A percentile compares a stretch with the other conserved stretches of the same genome.
Evolutionary conservation across 129 eudicot species (phyloP).

Genomic region (Helianthus tuberosus): DNA sequence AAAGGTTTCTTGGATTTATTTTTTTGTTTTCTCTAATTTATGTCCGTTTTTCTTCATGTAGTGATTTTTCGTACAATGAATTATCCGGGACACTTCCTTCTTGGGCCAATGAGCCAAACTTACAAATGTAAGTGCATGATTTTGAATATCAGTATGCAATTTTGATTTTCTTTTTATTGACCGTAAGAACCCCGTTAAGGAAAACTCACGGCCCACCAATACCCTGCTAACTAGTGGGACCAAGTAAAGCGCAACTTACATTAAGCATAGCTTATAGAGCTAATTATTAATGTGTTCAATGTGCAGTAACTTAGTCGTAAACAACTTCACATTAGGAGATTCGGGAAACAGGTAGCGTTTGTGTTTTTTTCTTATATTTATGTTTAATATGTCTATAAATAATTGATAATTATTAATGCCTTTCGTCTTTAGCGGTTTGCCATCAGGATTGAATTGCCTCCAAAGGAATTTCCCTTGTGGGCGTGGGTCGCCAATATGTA

Average conservation of each 20-base stretch:
- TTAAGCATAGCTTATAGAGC: not conserved
- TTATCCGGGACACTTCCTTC: conserved; percentile 76
- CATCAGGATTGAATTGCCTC: conserved; percentile 62
- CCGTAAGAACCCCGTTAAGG: too few relatives aligned
- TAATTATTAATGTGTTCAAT: conserved; percentile 21
- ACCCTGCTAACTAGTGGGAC: too few relatives aligned
- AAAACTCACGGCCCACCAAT: too few relatives aligned
- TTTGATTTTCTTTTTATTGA: not conserved
- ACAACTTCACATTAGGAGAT: conserved; percentile 57
- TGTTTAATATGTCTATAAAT: not conserved
- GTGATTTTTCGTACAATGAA: conserved; percentile 84
- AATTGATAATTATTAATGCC: not conserved
- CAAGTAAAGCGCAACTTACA: not conserved
- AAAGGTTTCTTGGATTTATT: too few relatives aligned
- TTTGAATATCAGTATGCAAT: not conserved
- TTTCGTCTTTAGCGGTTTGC: conserved; percentile 28
- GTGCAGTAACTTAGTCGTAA: conserved; percentile 73
- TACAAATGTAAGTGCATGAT: conserved; percentile 58
- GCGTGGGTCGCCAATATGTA: conserved; percentile 65
- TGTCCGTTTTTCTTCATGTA: conserved; percentile 36
- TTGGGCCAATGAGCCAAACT: conserved; percentile 46
- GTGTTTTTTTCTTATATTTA: not conserved
- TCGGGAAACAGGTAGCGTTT: conserved; percentile 50
- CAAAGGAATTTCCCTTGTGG: conserved; percentile 68
- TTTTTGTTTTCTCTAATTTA: not conserved